Evolutionary conservation across 257 asterid species (phyloP), one percentile per base, ranked within the genome.

Genomic region (Cynanchum wilfordii): DNA sequence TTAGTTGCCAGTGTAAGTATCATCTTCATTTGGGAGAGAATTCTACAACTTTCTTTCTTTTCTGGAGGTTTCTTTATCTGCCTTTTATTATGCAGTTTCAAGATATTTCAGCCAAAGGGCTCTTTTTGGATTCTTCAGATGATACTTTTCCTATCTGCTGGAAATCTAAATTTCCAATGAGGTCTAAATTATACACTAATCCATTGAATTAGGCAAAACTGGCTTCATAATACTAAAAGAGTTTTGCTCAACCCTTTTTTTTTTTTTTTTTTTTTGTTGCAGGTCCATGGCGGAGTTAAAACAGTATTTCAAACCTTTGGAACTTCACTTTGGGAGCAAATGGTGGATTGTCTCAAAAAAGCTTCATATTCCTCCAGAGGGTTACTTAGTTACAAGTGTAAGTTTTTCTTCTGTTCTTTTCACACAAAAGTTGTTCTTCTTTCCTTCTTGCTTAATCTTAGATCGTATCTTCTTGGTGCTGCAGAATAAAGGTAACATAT

Each of bases 361-460:
- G 76, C 92, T 90, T 73, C 86, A 76, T 77, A 88, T 90, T 76
- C 86, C 92, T 68, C 92, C 94, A 4, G 90, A 88, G 72, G 92
- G 94, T 65, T 90, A 86, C 84, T 85, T 90, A 78, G 82, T 88
- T 69, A 80, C 47, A 62, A 84, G 77, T 72, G 96, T 88, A 81
- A 80, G 88, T 73, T 40, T 65, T 40, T 33, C 45, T 71, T 8
- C 11, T 42, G 47, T 42, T 42, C 47, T 25, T 24, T 42, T 5
- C 56, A 33, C 73, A 22, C 27, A 16, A 33, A 33, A 66, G 27
- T 69, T 69, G 27, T 51, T 36, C 19, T 66, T 56, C 54, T 51
- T 5, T 67, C 25, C 16, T 66, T 29, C 33, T 50, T 44, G 52
- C 17, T 16, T 30, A 45, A 16, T 33, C 38, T 33, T 57, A 30